Percentiles rank a stretch among this genome's conserved stretches.
Conservation (phyloP, 2,329 filamentous ascomycete species). For the Phialocephala subalpina region DNA sequence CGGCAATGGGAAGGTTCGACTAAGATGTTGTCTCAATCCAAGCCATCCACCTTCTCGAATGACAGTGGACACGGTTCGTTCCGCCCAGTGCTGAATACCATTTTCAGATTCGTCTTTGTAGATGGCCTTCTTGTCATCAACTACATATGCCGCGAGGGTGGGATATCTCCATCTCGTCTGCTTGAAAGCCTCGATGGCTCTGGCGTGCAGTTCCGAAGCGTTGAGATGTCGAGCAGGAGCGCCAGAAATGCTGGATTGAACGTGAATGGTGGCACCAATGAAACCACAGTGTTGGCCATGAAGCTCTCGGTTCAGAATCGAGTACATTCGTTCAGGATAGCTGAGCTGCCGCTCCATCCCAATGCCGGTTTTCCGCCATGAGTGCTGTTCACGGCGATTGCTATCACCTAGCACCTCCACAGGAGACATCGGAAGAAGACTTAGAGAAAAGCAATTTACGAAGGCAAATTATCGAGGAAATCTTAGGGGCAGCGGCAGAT, state of each 20-base stretch:
- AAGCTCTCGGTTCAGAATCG: slow-evolving; percentile 19
- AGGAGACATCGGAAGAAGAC: background rate
- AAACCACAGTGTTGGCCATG: slow-evolving; percentile 25
- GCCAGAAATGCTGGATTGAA: background rate
- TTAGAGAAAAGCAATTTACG: background rate
- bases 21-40: slow-evolving; percentile 13
- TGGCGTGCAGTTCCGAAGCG: slow-evolving; percentile 2
- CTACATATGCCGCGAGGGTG: slow-evolving; percentile 15
- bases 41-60: slow-evolving; percentile 17
- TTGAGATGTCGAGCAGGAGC: background rate
- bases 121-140: slow-evolving; percentile 12
- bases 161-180: slow-evolving; percentile 19
- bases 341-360: slow-evolving; percentile 17
- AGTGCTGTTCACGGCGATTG: background rate
- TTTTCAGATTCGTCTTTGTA: slow-evolving; percentile 13
- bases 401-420: background rate
- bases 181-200: slow-evolving; percentile 13
- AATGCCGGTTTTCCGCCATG: slow-evolving; percentile 3
- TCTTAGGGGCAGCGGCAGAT: too few relatives aligned
- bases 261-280: slow-evolving; percentile 17
- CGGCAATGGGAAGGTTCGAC: slow-evolving; percentile 9
- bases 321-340: slow-evolving; percentile 23
- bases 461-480: background rate
- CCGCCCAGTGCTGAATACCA: slow-evolving; percentile 11
- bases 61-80: slow-evolving; percentile 8